Conservation (phyloP, 371 early-diverging fungal genomes). For the Batkoa obscura region DNA sequence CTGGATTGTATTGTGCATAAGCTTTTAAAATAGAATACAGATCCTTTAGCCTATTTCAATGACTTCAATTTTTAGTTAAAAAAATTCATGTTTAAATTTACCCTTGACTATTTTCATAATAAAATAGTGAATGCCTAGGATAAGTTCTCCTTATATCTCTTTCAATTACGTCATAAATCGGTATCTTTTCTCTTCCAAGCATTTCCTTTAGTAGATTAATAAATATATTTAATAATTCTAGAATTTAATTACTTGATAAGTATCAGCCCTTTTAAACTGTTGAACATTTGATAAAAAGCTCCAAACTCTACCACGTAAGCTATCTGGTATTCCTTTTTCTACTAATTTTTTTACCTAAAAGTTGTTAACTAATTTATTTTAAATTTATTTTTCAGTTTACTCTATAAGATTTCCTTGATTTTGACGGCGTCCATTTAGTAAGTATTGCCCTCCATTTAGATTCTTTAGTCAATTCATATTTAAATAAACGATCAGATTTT, state of each 20-base stretch:
- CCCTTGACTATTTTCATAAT: conserved; percentile 42
- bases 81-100: conserved; percentile 10
- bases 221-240: conserved; percentile 9
- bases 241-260: conserved; percentile 21
- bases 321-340: conserved; percentile 48
- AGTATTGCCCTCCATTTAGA: conserved; percentile 2
- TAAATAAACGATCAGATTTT: not conserved
- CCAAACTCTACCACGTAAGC: conserved; percentile 56
- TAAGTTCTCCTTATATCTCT: conserved; percentile 75
- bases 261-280: conserved; percentile 20
- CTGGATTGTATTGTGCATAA: conserved; percentile 72
- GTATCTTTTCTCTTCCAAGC: conserved; percentile 12
- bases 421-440: not conserved
- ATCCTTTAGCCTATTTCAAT: conserved; percentile 28
- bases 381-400: not conserved
- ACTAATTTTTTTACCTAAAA: conserved; percentile 44
- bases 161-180: conserved; percentile 69
- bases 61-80: too few species aligned
- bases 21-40: conserved; percentile 55
- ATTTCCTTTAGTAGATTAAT: conserved; percentile 11
- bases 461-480: conserved; percentile 4
- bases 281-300: conserved; percentile 32
- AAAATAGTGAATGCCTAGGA: conserved; percentile 58
- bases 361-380: conserved; percentile 2
- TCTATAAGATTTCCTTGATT: not conserved